Evolutionary conservation across 2,329 filamentous ascomycete genomes (phyloP), one percentile per base, ranked within the genome.

Genomic region (Conoideocrella luteorostrata): DNA sequence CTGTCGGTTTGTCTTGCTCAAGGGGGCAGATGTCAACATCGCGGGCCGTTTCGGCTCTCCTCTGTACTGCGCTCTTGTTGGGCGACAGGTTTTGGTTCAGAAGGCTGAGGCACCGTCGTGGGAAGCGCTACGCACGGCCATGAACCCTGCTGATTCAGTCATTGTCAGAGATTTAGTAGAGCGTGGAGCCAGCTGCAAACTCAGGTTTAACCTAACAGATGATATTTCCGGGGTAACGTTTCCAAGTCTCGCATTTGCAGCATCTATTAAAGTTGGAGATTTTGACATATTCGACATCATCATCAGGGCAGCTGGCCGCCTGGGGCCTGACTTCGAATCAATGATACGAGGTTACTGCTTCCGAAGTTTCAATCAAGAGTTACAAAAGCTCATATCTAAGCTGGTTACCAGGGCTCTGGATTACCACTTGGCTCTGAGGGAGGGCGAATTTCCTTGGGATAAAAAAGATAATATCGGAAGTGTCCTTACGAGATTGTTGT

Each of bases 51-150:
- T 60, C 7, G 64, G 61, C 0, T 56, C 57, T 5, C 59, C 65
- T 11, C 43, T 65, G 3, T 62, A 57, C 37, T 67, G 63, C 32
- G 57, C 63, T 6, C 50, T 67, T 3, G 48, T 62, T 3, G 65
- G 65, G 1, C 53, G 54, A 5, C 47, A 52, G 21, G 57, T 58
- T 2, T 49, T 63, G 2, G 35, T 41, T 1, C 50, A 47, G 5
- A 43, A 48, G 4, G 33, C 22, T 30, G 4, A 41, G 53, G 15
- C 52, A 50, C 11, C 49, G 42, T 15, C 45, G 39, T n/a, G 54
- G 54, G 18, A 24, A 7, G 5, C 12, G 10, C 22, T 42, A 1
- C 18, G 42, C 6, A 20, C 11, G 4, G 3, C 5, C 10, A 41
- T 48, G 20, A 36, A 43, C 30, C 43, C 43, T 22, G 32, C 37